Conservation (phyloP, 805 yeast genomes). For the Pichia sporocuriosa region DNA sequence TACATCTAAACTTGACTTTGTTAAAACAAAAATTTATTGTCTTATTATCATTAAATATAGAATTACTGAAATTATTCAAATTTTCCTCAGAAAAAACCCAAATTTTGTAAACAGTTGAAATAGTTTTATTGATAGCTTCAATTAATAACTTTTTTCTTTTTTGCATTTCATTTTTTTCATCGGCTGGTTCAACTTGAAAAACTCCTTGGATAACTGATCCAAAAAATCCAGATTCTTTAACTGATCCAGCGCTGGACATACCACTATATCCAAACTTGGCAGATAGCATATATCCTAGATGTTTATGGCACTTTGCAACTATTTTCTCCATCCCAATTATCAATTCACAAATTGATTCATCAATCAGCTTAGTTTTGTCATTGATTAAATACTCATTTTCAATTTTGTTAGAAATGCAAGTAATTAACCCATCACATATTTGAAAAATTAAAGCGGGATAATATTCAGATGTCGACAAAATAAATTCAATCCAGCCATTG, state of each 20-base stretch:
- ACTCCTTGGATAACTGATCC: slow-evolving; percentile 74
- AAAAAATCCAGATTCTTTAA: slow-evolving; percentile 46
- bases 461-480: slow-evolving; percentile 18
- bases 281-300: slow-evolving; percentile 26
- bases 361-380: slow-evolving; percentile 15
- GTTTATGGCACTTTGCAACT: slow-evolving; percentile 51
- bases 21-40: slow-evolving; percentile 44
- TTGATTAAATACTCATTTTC: slow-evolving; percentile 17
- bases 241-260: slow-evolving; percentile 17
- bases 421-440: slow-evolving; percentile 19
- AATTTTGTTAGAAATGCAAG: slow-evolving; percentile 25
- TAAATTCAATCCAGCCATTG: slow-evolving; percentile 24
- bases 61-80: no score
- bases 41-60: slow-evolving; percentile 14
- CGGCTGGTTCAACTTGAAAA: slow-evolving; percentile 63
- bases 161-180: slow-evolving; percentile 41
- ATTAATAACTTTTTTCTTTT: slow-evolving; percentile 50
- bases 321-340: slow-evolving; percentile 62
- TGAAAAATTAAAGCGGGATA: slow-evolving; percentile 24
- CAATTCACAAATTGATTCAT: slow-evolving; percentile 39
- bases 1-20: slow-evolving; percentile 62
- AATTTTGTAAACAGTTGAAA: slow-evolving; percentile 46
- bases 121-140: slow-evolving; percentile 58
- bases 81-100: slow-evolving; percentile 65
- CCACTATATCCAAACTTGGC: slow-evolving; percentile 15